phyloP scores from a whole-genome alignment of 139 green algal genomes.

The Tetradesmus lagerheimii region DNA sequence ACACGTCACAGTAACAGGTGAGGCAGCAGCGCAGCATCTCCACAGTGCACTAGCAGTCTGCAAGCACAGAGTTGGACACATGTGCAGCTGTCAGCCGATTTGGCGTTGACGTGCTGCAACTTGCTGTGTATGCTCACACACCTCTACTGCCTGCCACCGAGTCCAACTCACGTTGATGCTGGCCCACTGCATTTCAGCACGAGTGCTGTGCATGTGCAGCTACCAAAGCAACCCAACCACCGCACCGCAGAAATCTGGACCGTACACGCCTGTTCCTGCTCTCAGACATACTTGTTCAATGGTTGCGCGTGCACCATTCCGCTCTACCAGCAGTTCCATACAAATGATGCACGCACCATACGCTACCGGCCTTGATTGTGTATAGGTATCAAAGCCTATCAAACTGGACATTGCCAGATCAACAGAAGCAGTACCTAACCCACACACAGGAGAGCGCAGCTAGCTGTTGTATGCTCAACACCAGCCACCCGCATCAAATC shows the following conservation, averaged over 20 bases:
- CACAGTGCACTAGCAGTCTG: too few relatives aligned
- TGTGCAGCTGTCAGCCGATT: too few relatives aligned
- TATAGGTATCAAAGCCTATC: not conserved
- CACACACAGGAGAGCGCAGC: not conserved
- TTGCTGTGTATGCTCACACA: too few relatives aligned
- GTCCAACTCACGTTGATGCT: too few relatives aligned
- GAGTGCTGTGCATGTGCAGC: too few relatives aligned
- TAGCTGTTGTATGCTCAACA: not conserved
- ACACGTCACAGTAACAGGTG: not conserved
- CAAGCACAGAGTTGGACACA: too few relatives aligned
- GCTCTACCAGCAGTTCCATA: not conserved
- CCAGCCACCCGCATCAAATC: not conserved
- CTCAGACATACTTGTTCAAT: not conserved
- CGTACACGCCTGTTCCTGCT: not conserved
- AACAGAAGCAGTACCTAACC: not conserved
- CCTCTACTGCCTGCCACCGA: too few relatives aligned
- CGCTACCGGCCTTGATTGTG: not conserved
- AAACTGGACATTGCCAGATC: not conserved
- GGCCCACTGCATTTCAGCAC: too few relatives aligned
- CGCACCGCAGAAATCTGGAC: too few relatives aligned
- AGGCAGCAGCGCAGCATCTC: not conserved
- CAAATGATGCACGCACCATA: not conserved
- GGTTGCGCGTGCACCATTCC: not conserved
- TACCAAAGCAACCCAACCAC: too few relatives aligned
- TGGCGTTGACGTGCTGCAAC: too few relatives aligned